These are phyloP conservation scores for Diaporthe amygdali DNA, from an alignment of 2,329 filamentous ascomycete genomes.

Conservation along the genomic window DNA sequence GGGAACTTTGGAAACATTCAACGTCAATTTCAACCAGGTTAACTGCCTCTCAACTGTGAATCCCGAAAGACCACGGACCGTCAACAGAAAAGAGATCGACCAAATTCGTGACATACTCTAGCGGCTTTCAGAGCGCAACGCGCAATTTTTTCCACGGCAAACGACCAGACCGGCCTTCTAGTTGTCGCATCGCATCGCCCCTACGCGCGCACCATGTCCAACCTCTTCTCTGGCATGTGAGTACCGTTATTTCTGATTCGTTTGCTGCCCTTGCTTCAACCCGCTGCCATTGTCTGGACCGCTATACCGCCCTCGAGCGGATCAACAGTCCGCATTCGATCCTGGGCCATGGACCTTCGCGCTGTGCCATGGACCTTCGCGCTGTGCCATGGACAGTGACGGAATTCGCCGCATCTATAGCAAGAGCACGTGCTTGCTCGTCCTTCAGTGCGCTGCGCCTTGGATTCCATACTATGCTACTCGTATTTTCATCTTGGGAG, in stretches of 20 bases:
- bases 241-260: conserved; percentile 35
- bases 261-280: conserved; percentile 10
- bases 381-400: neutral
- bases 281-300: neutral
- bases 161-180: conserved; percentile 16
- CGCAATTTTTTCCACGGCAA: conserved; percentile 22
- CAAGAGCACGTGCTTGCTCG: conserved; percentile 1
- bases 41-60: neutral
- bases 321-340: neutral
- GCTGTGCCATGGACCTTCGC: neutral
- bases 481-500: neutral
- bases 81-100: neutral
- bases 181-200: neutral
- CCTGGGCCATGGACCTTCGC: neutral
- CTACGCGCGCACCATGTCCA: conserved; percentile 53
- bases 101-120: neutral
- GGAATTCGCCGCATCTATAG: neutral
- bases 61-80: conserved; percentile 8
- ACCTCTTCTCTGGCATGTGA: conserved; percentile 68
- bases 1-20: conserved; percentile 2
- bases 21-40: conserved; percentile 3
- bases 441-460: neutral
- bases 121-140: neutral
- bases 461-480: neutral
- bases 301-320: neutral